phyloP scores from a whole-genome alignment of 192 early-diverging fungal species.

The Funneliformis mosseae region DNA sequence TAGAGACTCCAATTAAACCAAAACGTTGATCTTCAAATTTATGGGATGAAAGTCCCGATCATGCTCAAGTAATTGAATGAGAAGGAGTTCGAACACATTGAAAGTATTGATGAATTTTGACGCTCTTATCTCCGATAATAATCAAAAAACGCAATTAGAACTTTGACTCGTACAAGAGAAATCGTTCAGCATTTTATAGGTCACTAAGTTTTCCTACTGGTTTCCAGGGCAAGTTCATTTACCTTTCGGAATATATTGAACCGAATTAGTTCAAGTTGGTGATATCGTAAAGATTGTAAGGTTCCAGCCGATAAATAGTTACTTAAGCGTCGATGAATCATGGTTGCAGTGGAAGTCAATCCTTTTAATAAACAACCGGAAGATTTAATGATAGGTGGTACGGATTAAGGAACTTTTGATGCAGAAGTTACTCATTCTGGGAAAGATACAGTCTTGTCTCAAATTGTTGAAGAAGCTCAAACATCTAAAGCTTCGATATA shows the following conservation, averaged over 20 bases:
- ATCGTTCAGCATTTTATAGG: slow-evolving; percentile 66
- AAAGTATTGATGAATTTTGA: slow-evolving; percentile 82
- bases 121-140: slow-evolving; percentile 65
- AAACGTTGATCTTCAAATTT: slow-evolving; percentile 73
- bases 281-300: slow-evolving; percentile 87
- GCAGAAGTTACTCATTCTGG: slow-evolving; percentile 87
- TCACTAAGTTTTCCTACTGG: slow-evolving; percentile 84
- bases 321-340: slow-evolving; percentile 87
- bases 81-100: slow-evolving; percentile 77
- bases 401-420: slow-evolving; percentile 81
- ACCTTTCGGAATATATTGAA: slow-evolving; percentile 66
- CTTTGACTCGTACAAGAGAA: slow-evolving; percentile 81
- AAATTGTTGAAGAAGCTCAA: slow-evolving; percentile 95
- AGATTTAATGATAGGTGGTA: slow-evolving; percentile 85
- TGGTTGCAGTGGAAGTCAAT: slow-evolving; percentile 90
- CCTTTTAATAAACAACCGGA: slow-evolving; percentile 71
- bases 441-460: slow-evolving; percentile 83
- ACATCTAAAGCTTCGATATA: slow-evolving; percentile 95
- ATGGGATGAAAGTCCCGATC: slow-evolving; percentile 92
- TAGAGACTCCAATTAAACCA: slow-evolving; percentile 62
- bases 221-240: slow-evolving; percentile 55
- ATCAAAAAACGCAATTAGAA: slow-evolving; percentile 83
- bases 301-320: slow-evolving; percentile 85
- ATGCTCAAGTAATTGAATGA: slow-evolving; percentile 79
- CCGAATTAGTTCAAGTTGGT: slow-evolving; percentile 82